Evolutionary conservation across 306 rosid species (phyloP), one percentile per base, ranked within the genome.

Genomic region (Betula pendula): DNA sequence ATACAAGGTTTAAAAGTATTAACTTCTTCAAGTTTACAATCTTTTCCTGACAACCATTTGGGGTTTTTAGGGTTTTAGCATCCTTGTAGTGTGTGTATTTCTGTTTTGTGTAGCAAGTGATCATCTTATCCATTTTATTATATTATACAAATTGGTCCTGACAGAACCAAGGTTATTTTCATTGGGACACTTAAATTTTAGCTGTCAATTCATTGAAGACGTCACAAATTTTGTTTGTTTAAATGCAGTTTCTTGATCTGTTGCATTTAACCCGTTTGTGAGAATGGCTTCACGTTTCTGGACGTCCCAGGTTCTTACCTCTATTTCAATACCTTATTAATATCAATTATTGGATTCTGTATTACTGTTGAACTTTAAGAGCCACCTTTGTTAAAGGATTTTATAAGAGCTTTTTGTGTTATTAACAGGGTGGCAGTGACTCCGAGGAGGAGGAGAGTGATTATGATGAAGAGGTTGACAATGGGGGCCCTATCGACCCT

Each of bases 371-470:
- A 31, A 33, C 27, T 66, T 35, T 17, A 5, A 35, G 70, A 35
- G 6, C 13, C 15, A 1, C 6, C 38, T 65, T 35, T 38, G 14
- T 5, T 8, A 2, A 62, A 16, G 68, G 29, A 19, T 31, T 15
- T 68, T 40, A 2, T 14, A 42, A 29, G 42, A 16, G 31, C 42
- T 42, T 42, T 14, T 22, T 44, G 38, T 69, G 45, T 55, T 17
- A 56, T 79, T 82, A 33, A 3, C 55, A 95, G 98, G 88, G 86
- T 63, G 96, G 85, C 2, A 90, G 94, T 53, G 97, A 90, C 51
- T 84, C 98, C 0, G 96, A 90, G 85, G 89, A 85, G 5, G 98
- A 94, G 66, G 89, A 85, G 53, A 87, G 88, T 77, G 97, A 92
- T 43, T 77, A 49, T 66, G 96, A 78, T 25, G 88, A 88, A 20